Percentiles rank a stretch among this genome's conserved stretches.
phyloP scores from a whole-genome alignment of 805 yeast species.

The Zygoascus ofunaensis region DNA sequence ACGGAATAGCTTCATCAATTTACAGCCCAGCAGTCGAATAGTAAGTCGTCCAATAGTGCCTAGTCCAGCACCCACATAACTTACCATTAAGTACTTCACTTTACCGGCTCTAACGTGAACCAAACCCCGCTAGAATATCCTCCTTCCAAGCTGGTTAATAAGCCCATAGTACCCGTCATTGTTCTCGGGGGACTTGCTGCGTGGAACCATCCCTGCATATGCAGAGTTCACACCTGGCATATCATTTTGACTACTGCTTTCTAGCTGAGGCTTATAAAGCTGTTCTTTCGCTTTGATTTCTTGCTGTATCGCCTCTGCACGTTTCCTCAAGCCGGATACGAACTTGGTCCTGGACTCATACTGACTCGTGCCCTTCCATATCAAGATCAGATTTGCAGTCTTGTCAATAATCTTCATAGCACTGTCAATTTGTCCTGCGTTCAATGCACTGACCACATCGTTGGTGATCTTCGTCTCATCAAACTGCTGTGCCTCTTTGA shows the following conservation, averaged over 20 bases:
- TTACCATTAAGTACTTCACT: too few relatives aligned
- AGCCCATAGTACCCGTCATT: slow-evolving; percentile 14
- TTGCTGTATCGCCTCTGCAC: slow-evolving; percentile 12
- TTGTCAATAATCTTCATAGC: slow-evolving; percentile 15
- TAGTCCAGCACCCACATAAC: too few relatives aligned
- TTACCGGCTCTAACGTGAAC: too few relatives aligned
- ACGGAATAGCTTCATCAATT: too few relatives aligned
- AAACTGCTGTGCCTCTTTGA: slow-evolving; percentile 19
- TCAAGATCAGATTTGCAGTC: slow-evolving; percentile 10
- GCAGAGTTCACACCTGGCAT: neutral
- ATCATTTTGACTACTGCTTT: neutral
- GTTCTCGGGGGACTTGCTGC: neutral
- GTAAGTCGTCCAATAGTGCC: too few relatives aligned
- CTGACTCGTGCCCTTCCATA: slow-evolving; percentile 23
- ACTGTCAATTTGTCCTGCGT: slow-evolving; percentile 10
- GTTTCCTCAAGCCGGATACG: slow-evolving; percentile 16
- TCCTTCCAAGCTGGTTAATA: slow-evolving; percentile 16
- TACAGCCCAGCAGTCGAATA: too few relatives aligned
- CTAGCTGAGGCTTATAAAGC: slow-evolving; percentile 2
- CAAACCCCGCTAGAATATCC: too few relatives aligned
- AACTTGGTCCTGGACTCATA: slow-evolving; percentile 16
- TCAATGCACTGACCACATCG: slow-evolving; percentile 11
- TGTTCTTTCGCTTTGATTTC: neutral
- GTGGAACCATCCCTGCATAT: neutral
- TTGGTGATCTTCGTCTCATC: slow-evolving; percentile 26